Percentiles rank a stretch among this genome's conserved stretches.
These are phyloP conservation scores for Pythium scleroteichum DNA, from an alignment of 352 stramenopile genomes.

Conservation along the genomic window DNA sequence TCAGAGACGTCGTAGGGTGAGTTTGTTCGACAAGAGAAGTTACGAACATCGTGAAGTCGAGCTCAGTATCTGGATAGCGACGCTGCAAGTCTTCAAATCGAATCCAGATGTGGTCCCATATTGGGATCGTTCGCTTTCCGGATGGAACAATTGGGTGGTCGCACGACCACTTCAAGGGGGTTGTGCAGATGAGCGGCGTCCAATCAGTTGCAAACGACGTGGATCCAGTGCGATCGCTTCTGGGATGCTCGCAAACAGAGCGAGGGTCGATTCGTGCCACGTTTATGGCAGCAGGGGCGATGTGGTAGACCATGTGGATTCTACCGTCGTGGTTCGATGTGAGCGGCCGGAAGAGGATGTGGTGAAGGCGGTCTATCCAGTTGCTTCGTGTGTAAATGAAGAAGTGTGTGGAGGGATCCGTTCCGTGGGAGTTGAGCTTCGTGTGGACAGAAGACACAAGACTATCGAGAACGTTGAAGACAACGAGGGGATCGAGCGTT, in stretches of 20 bases:
- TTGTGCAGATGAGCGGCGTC: conserved; percentile 9
- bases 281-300: background rate
- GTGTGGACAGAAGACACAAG: conserved; percentile 21
- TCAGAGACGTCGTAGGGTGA: background rate
- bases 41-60: conserved; percentile 21
- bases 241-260: background rate
- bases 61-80: conserved; percentile 8
- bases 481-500: conserved; percentile 23
- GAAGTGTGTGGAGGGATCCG: background rate
- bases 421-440: background rate
- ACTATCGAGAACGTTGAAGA: conserved; percentile 43
- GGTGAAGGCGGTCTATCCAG: conserved; percentile 44
- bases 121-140: background rate
- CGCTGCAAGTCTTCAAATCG: conserved; percentile 6
- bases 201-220: background rate
- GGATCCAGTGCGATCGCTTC: background rate
- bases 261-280: too few relatives aligned
- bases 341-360: conserved; percentile 16
- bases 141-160: conserved; percentile 3
- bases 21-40: conserved; percentile 5
- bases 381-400: conserved; percentile 24
- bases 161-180: conserved; percentile 4
- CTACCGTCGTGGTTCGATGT: conserved; percentile 6
- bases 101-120: conserved; percentile 21
- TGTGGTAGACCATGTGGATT: conserved; percentile 9